Evolutionary conservation across 2,329 filamentous ascomycete species (phyloP).

Genomic region (Diaporthe aspalathi): DNA sequence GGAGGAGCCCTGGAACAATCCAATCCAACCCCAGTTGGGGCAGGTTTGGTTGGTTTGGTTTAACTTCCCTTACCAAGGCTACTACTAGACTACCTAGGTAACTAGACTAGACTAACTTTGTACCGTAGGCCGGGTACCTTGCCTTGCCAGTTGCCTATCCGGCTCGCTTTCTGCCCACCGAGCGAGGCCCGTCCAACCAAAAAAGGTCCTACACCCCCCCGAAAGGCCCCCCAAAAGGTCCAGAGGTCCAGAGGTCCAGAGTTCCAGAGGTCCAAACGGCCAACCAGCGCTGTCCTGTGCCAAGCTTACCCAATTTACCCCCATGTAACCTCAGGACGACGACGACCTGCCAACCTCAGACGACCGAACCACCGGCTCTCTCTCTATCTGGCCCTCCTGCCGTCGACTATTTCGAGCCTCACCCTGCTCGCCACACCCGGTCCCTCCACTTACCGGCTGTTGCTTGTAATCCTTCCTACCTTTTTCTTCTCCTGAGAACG

Average conservation of each 20-base stretch:
- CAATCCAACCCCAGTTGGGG: no score
- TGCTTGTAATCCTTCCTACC: background rate
- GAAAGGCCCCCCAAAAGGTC: no score
- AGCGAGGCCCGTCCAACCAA: no score
- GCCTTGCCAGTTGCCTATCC: background rate
- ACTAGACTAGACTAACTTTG: no score
- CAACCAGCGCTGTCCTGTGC: constrained; percentile 23
- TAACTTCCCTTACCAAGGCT: no score
- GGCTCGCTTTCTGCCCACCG: no score
- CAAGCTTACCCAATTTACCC: constrained; percentile 31
- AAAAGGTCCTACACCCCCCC: no score
- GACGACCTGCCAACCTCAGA: constrained; percentile 35
- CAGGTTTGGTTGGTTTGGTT: no score
- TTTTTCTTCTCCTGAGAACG: background rate
- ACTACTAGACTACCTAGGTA: no score
- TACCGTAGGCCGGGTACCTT: no score
- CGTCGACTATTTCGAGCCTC: constrained; percentile 2
- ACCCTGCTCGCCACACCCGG: constrained; percentile 7
- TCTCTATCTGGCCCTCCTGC: background rate
- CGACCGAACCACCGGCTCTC: constrained; percentile 1
- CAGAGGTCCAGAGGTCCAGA: no score
- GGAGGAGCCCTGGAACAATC: constrained; percentile 3
- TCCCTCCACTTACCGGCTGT: background rate
- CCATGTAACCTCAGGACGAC: constrained; percentile 38
- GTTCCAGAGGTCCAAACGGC: background rate